Conservation (phyloP, 352 stramenopile genomes). For the Phytophthora pini region DNA sequence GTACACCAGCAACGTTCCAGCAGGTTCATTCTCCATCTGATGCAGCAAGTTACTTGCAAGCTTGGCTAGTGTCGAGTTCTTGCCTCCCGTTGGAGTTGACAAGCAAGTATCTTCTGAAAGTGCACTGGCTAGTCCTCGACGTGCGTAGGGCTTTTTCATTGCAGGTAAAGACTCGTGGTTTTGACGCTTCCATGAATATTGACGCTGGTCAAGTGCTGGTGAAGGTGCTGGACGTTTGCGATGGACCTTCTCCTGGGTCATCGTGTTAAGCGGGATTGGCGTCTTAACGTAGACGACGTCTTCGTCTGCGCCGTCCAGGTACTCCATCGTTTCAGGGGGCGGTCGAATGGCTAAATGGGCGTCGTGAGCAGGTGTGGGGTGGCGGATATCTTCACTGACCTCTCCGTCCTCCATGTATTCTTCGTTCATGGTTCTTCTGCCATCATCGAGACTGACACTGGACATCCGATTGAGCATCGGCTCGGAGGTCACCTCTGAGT, state of each 20-base stretch:
- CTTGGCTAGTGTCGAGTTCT: slow-evolving; percentile 31
- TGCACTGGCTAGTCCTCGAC: neutral
- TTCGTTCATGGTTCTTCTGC: neutral
- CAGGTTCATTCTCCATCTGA: slow-evolving; percentile 33
- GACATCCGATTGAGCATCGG: slow-evolving; percentile 54
- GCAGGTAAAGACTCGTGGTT: slow-evolving; percentile 16
- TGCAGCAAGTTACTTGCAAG: slow-evolving; percentile 34
- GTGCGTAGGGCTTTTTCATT: slow-evolving; percentile 22
- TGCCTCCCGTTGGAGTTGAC: slow-evolving; percentile 24
- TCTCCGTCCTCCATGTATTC: slow-evolving; percentile 23
- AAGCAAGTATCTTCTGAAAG: slow-evolving; percentile 10
- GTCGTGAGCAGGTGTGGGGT: slow-evolving; percentile 21
- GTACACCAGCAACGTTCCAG: slow-evolving; percentile 66
- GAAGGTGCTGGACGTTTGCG: slow-evolving; percentile 53
- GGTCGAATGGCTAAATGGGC: slow-evolving; percentile 19
- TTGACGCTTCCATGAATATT: slow-evolving; percentile 47
- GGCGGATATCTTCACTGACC: slow-evolving; percentile 6
- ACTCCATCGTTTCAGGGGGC: slow-evolving; percentile 21
- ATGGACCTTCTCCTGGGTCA: slow-evolving; percentile 55
- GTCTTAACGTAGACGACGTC: slow-evolving; percentile 30
- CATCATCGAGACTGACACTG: slow-evolving; percentile 45
- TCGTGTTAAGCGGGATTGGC: slow-evolving; percentile 48
- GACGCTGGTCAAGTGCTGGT: slow-evolving; percentile 30
- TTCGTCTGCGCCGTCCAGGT: slow-evolving; percentile 32
- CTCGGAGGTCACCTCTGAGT: slow-evolving; percentile 21